phyloP scores from a whole-genome alignment of 768 basidiomycete species.

The Pluteus cervinus region DNA sequence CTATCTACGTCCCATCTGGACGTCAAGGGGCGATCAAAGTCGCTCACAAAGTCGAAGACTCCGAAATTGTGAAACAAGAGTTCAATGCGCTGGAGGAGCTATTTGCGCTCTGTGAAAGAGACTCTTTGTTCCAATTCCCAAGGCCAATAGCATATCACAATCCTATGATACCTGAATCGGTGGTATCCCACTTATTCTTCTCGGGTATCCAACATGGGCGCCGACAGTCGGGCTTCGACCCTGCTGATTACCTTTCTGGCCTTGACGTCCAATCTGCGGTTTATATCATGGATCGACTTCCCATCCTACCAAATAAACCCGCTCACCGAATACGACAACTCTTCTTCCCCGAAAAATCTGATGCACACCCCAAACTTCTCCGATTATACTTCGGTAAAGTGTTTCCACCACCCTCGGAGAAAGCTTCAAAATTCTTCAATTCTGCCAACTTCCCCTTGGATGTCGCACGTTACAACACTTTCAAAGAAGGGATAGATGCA shows the following conservation, averaged over 20 bases:
- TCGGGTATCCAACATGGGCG: background rate
- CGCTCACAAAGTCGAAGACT: background rate
- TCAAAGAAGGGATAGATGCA: conserved; percentile 4
- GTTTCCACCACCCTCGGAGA: conserved; percentile 6
- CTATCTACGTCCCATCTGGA: conserved; percentile 1
- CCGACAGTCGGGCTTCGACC: background rate
- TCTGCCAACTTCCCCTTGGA: conserved; percentile 22
- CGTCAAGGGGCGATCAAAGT: conserved; percentile 4
- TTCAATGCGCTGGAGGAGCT: background rate
- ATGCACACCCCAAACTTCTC: conserved; percentile 14
- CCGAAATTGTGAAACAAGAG: background rate
- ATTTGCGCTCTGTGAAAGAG: background rate
- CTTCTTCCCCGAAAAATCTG: conserved; percentile 13
- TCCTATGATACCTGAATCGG: background rate
- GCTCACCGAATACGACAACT: conserved; percentile 9
- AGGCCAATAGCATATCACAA: conserved; percentile 1
- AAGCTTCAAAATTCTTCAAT: conserved; percentile 16
- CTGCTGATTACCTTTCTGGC: background rate
- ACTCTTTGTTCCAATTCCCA: conserved; percentile 4
- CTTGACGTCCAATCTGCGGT: conserved; percentile 7
- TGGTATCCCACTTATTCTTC: background rate
- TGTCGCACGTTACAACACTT: conserved; percentile 12
- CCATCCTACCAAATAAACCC: conserved; percentile 11
- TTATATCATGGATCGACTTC: conserved; percentile 23
- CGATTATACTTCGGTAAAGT: conserved; percentile 23